Evolutionary conservation across 108 stramenopile species (phyloP), one percentile per base, ranked within the genome.

Genomic region (Ochromonas danica): DNA sequence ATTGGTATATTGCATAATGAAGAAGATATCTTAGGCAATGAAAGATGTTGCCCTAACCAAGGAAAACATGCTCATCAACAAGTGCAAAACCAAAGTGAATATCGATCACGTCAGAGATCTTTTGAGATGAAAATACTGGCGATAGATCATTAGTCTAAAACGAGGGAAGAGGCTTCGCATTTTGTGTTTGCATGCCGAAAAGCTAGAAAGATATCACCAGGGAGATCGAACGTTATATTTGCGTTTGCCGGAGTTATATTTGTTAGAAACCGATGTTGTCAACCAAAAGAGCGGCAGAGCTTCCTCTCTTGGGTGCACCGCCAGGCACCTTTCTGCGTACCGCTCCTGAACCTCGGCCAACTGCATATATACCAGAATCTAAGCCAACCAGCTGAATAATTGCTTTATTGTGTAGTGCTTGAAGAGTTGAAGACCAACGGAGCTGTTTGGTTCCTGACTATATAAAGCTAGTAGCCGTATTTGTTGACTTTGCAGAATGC

Each of bases 311-410:
- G 43, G 63, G 17, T 36, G 30, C 17, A 31, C 63, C 63, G 6
- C 17, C 30, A 40, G 27, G 39, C 1, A 1, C 25, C 1, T 36
- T 0, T 33, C 40, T 81, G 17, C 84, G 86, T 0, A 88, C 89
- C 31, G 88, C 89, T 38, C 89, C 90, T 30, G 86, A 87, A 83
- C 88, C 88, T 0, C 71, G 90, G 10, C 89, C 89, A 0, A 90
- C 88, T 61, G 90, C 89, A 3, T 90, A 90, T 74, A 88, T 90
- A 38, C 90, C 90, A 3, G 81, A 86, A 88, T 90, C 6, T 51
- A 51, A 51, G n/a, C n/a, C n/a, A n/a, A n/a, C n/a, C n/a, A n/a
- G n/a, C n/a, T n/a, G n/a, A n/a, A n/a, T n/a, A n/a, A n/a, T n/a
- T n/a, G n/a, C n/a, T n/a, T n/a, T n/a, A n/a, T n/a, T n/a, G n/a